phyloP scores from a whole-genome alignment of 2,329 filamentous ascomycete species.

The Cladophialophora bantiana region DNA sequence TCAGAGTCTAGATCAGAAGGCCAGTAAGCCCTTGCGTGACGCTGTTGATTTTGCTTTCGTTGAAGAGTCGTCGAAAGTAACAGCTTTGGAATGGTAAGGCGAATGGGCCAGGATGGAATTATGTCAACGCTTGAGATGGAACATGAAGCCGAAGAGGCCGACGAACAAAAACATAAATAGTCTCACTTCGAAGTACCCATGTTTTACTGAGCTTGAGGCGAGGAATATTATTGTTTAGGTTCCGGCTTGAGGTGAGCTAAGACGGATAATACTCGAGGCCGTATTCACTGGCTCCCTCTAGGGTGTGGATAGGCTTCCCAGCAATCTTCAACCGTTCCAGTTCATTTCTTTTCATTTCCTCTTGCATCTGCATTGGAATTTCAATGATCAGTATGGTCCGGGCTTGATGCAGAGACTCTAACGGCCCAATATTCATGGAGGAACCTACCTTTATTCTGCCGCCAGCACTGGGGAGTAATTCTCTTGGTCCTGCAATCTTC shows the following conservation, averaged over 20 bases:
- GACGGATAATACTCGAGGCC: slow-evolving; percentile 16
- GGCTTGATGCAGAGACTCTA: background rate
- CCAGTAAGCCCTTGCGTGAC: background rate
- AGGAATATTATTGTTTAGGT: background rate
- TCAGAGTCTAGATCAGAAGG: slow-evolving; percentile 17
- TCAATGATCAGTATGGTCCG: background rate
- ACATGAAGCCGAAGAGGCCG: background rate
- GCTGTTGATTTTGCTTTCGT: background rate
- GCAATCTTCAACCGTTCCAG: slow-evolving; percentile 16
- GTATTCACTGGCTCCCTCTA: slow-evolving; percentile 9
- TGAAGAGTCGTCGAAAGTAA: background rate
- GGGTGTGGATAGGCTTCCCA: slow-evolving; percentile 18
- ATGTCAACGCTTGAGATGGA: background rate
- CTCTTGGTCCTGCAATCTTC: slow-evolving; percentile 56
- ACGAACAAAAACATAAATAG: background rate
- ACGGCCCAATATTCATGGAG: background rate
- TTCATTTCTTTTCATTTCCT: slow-evolving; percentile 20
- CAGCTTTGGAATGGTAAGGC: slow-evolving; percentile 10
- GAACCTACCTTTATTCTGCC: slow-evolving; percentile 17
- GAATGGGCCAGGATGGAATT: background rate
- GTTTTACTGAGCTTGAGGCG: background rate
- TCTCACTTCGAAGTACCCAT: background rate
- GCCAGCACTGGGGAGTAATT: slow-evolving; percentile 51
- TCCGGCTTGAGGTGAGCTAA: background rate
- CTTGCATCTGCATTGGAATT: slow-evolving; percentile 13